Conservation (phyloP, 768 basidiomycete genomes). For the Russula foetens region DNA sequence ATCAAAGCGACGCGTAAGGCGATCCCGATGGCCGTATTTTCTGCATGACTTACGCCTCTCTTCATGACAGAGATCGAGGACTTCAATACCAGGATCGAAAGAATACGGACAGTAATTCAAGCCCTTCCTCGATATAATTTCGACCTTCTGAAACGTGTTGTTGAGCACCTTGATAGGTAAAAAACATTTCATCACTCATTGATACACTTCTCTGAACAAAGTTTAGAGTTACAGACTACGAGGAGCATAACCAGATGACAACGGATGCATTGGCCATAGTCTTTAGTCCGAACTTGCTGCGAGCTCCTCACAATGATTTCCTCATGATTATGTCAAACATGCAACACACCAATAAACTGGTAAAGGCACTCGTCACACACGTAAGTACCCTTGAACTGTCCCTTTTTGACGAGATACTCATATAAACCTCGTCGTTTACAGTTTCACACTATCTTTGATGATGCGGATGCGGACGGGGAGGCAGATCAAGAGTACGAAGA, state of each 20-base stretch:
- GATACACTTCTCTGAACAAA: neutral
- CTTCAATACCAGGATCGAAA: constrained; percentile 54
- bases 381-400: constrained; percentile 48
- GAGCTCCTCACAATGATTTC: constrained; percentile 73
- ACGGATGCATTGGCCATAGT: constrained; percentile 79
- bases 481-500: constrained; percentile 44
- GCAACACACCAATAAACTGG: constrained; percentile 26
- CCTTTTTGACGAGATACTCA: neutral
- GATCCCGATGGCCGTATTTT: neutral
- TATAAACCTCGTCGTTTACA: constrained; percentile 29
- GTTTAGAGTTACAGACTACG: constrained; percentile 73
- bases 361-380: constrained; percentile 53
- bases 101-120: constrained; percentile 61
- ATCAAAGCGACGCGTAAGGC: constrained; percentile 61
- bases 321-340: constrained; percentile 73
- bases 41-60: neutral
- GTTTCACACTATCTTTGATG: constrained; percentile 60
- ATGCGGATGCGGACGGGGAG: constrained; percentile 39
- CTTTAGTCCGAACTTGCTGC: constrained; percentile 73
- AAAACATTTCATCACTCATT: neutral
- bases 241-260: constrained; percentile 87
- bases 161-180: constrained; percentile 77
- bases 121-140: constrained; percentile 65
- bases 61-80: constrained; percentile 50
- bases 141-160: constrained; percentile 67